These are phyloP conservation scores for Trichocladium uniseriatum DNA, from an alignment of 495 filamentous ascomycete genomes.

Conservation along the genomic window DNA sequence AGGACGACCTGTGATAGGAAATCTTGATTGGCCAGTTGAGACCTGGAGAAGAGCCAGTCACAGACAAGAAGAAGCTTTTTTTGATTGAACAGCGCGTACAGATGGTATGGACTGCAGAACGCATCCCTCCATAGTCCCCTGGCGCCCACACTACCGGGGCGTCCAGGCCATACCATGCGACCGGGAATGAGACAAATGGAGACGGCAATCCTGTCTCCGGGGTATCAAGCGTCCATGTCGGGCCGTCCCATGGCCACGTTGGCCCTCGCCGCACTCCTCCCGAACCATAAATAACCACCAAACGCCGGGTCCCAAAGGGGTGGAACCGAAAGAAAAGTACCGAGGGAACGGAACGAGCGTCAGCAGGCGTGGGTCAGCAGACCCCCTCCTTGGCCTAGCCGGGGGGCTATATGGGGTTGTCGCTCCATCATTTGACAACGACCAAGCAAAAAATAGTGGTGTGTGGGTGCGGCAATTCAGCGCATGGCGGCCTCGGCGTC, in stretches of 20 bases:
- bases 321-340: neutral
- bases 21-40: slow-evolving; percentile 13
- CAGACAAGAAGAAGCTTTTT: slow-evolving; percentile 14
- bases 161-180: slow-evolving; percentile 2
- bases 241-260: slow-evolving; percentile 15
- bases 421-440: slow-evolving; percentile 1
- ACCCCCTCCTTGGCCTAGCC: neutral
- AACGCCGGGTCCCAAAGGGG: neutral
- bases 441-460: neutral
- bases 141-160: slow-evolving; percentile 9
- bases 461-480: slow-evolving; percentile 15
- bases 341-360: slow-evolving; percentile 2
- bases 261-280: slow-evolving; percentile 12
- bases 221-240: slow-evolving; percentile 20
- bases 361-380: slow-evolving; percentile 11
- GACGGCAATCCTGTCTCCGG: slow-evolving; percentile 12
- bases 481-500: slow-evolving; percentile 37
- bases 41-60: slow-evolving; percentile 15
- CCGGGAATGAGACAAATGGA: slow-evolving; percentile 12
- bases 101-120: slow-evolving; percentile 6
- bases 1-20: neutral
- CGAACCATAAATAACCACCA: slow-evolving; percentile 3
- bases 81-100: slow-evolving; percentile 17
- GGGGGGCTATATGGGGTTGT: neutral
- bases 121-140: slow-evolving; percentile 15